Evolutionary conservation across 2,329 filamentous ascomycete species (phyloP).

Genomic region (Aspergillaceae sp.): DNA sequence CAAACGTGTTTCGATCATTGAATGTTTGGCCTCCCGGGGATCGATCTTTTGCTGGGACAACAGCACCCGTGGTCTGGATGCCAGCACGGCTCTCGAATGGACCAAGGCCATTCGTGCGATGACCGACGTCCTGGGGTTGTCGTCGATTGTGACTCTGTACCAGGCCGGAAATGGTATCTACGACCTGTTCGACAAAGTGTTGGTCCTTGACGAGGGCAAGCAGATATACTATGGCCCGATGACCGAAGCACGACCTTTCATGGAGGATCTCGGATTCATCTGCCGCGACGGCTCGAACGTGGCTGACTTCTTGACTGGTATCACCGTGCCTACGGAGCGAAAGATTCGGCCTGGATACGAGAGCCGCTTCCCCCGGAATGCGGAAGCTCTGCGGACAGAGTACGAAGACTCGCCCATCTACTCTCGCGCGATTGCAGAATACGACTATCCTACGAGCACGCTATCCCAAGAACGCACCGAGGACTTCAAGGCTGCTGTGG

Average conservation of each 20-base stretch:
- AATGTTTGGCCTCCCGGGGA: constrained; percentile 51
- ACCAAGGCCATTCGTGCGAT: constrained; percentile 53
- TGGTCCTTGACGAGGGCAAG: constrained; percentile 58
- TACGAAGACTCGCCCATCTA: constrained; percentile 49
- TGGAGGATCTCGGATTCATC: constrained; percentile 56
- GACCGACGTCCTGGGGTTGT: constrained; percentile 53
- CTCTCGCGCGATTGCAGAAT: constrained; percentile 46
- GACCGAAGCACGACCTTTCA: constrained; percentile 52
- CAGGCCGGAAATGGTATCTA: constrained; percentile 64
- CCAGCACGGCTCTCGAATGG: constrained; percentile 55
- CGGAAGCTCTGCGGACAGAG: constrained; percentile 35
- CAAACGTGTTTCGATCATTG: constrained; percentile 61
- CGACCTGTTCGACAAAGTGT: constrained; percentile 60
- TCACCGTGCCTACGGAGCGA: constrained; percentile 49
- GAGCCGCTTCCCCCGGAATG: constrained; percentile 37
- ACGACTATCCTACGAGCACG: constrained; percentile 47
- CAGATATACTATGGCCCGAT: constrained; percentile 57
- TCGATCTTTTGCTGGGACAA: constrained; percentile 61
- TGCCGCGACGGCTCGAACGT: constrained; percentile 55
- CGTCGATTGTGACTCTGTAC: constrained; percentile 58
- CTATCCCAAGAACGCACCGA: constrained; percentile 43
- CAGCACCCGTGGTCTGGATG: constrained; percentile 56
- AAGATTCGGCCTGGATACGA: constrained; percentile 37
- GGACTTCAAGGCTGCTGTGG: constrained; percentile 47
- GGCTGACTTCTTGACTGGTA: constrained; percentile 57